phyloP scores from a whole-genome alignment of 1,284 basidiomycete genomes.

The Ustilago xerochloae region DNA sequence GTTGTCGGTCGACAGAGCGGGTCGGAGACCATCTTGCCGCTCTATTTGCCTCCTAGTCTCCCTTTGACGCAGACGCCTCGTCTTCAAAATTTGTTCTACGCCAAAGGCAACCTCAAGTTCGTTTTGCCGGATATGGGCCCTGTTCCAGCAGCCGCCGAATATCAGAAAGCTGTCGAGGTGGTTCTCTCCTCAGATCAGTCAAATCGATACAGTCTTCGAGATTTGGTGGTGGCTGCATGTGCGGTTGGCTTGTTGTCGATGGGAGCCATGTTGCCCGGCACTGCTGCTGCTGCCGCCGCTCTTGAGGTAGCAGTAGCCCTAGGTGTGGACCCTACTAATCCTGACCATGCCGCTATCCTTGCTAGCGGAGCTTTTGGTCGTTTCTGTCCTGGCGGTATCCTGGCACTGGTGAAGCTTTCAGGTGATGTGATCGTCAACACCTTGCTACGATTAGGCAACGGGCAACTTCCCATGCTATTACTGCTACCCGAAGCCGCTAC shows the following conservation, averaged over 20 bases:
- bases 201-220: conserved; percentile 48
- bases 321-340: conserved; percentile 51
- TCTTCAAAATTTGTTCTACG: conserved; percentile 71
- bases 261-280: conserved; percentile 55
- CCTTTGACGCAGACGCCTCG: conserved; percentile 69
- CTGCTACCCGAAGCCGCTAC: conserved; percentile 57
- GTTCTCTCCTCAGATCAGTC: conserved; percentile 49
- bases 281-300: conserved; percentile 40
- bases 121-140: conserved; percentile 55
- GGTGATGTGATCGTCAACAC: conserved; percentile 51
- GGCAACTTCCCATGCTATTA: conserved; percentile 58
- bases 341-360: conserved; percentile 40
- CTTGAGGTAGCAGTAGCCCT: conserved; percentile 52
- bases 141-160: conserved; percentile 67
- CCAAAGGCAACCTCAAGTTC: conserved; percentile 70
- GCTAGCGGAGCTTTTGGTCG: conserved; percentile 48
- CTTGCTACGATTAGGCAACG: conserved; percentile 56
- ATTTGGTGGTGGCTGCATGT: conserved; percentile 61
- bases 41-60: conserved; percentile 54
- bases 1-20: conserved; percentile 38
- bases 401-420: conserved; percentile 54
- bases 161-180: conserved; percentile 68
- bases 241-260: conserved; percentile 59
- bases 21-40: conserved; percentile 20
- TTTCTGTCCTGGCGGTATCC: conserved; percentile 57